Conservation (phyloP, 2,329 filamentous ascomycete species). For the Penicillium sp. region DNA sequence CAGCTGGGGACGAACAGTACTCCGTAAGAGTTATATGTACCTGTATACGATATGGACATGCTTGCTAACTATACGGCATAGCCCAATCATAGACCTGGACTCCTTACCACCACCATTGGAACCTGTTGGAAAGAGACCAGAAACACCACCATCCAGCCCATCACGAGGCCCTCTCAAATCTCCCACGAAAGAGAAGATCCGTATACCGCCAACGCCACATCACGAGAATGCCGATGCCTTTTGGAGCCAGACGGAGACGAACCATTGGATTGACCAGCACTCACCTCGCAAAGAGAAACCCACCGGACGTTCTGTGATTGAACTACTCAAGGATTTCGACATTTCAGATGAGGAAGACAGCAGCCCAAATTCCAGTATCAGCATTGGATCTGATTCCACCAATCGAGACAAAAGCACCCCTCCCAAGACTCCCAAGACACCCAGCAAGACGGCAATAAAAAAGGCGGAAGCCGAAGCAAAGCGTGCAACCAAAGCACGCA, state of each 20-base stretch:
- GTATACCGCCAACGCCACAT: conserved; percentile 49
- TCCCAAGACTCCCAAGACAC: conserved; percentile 12
- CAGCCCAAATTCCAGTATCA: conserved; percentile 19
- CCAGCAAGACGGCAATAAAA: conserved; percentile 40
- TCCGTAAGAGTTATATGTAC: conserved; percentile 17
- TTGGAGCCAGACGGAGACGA: conserved; percentile 51
- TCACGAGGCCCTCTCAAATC: conserved; percentile 43
- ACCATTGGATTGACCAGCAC: conserved; percentile 53
- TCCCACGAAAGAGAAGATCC: conserved; percentile 44
- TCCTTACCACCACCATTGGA: not conserved
- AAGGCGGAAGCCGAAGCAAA: conserved; percentile 36
- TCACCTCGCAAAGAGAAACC: conserved; percentile 46
- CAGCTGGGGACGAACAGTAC: conserved; percentile 17
- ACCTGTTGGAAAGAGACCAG: conserved; percentile 4
- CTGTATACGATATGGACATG: not conserved
- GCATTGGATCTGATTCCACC: conserved; percentile 16
- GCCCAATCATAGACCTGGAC: conserved; percentile 7
- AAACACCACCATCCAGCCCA: conserved; percentile 45
- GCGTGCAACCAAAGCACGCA: conserved; percentile 33
- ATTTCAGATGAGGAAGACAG: conserved; percentile 37
- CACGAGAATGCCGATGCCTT: conserved; percentile 51
- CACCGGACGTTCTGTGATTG: conserved; percentile 14
- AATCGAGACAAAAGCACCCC: not conserved
- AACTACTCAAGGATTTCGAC: conserved; percentile 32
- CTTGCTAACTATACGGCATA: conserved; percentile 11